Percentiles rank a stretch among this genome's conserved stretches.
Evolutionary conservation across 169 alveolate genomes (phyloP).

Genomic region (Fabrea salina): DNA sequence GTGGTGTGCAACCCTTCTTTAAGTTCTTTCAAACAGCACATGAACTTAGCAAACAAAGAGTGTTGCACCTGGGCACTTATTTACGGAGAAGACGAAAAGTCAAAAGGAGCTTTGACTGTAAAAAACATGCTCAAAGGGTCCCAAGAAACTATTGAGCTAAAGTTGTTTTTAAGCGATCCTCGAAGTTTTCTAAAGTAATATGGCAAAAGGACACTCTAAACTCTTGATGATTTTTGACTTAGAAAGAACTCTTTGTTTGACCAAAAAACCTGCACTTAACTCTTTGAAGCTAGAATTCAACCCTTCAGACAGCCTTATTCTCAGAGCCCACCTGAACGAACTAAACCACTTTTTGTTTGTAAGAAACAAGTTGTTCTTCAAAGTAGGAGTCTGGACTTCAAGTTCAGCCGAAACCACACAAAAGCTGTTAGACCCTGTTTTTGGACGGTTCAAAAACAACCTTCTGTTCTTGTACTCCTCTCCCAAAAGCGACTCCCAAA

Average conservation of each 20-base stretch:
- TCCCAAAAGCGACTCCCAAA: background rate
- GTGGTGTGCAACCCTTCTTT: background rate
- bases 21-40: background rate
- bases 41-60: background rate
- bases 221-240: background rate
- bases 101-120: background rate
- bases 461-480: slow-evolving; percentile 10
- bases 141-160: no score
- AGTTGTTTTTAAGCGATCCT: no score
- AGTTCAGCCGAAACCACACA: background rate
- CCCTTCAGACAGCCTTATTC: background rate
- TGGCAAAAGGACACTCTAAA: slow-evolving; percentile 2
- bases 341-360: background rate
- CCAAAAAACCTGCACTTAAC: background rate
- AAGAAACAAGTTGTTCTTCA: slow-evolving; percentile 16
- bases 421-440: background rate
- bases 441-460: background rate
- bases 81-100: background rate
- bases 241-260: background rate
- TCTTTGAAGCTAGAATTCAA: background rate
- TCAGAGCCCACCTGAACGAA: background rate
- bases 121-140: no score
- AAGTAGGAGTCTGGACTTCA: slow-evolving; percentile 15
- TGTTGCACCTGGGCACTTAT: background rate
- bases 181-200: no score